These are phyloP conservation scores for Diutina siamensis DNA, from an alignment of 1,139 yeast genomes.

Conservation along the genomic window DNA sequence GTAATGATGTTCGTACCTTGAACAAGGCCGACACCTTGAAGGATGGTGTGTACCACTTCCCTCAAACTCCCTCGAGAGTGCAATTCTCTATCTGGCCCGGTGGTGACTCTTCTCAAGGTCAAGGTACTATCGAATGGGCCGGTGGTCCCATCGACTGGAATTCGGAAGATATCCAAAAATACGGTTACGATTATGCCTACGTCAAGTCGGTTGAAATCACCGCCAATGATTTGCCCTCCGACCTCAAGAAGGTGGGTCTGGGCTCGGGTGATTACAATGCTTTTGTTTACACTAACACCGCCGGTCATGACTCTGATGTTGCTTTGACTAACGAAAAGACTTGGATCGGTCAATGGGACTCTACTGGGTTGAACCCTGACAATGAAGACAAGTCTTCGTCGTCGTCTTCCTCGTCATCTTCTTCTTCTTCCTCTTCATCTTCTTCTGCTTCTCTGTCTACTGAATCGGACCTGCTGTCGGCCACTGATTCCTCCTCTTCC, in stretches of 20 bases:
- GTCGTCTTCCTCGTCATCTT: not conserved
- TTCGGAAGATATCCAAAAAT: conserved; percentile 53
- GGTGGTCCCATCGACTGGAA: conserved; percentile 86
- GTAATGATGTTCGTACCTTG: conserved; percentile 55
- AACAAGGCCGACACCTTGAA: conserved; percentile 54
- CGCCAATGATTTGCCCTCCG: conserved; percentile 57
- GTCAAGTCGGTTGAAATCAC: conserved; percentile 48
- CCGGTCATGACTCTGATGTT: conserved; percentile 34
- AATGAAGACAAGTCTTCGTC: conserved; percentile 4
- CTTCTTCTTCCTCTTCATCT: conserved; percentile 12
- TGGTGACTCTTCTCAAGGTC: conserved; percentile 51
- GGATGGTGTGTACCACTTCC: conserved; percentile 45
- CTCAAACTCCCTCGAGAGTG: conserved; percentile 86
- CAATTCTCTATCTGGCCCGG: conserved; percentile 93
- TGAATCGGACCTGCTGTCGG: not conserved
- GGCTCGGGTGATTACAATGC: conserved; percentile 28
- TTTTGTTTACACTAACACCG: conserved; percentile 43
- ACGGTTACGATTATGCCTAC: conserved; percentile 70
- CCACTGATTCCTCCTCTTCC: not conserved
- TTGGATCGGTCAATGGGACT: conserved; percentile 44
- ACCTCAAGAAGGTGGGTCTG: conserved; percentile 20
- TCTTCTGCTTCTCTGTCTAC: conserved; percentile 8
- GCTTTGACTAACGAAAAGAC: conserved; percentile 50
- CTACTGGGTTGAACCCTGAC: conserved; percentile 45
- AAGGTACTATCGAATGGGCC: conserved; percentile 88